Evolutionary conservation across 257 asterid genomes (phyloP).

Genomic region (Rubia yunnanensis): DNA sequence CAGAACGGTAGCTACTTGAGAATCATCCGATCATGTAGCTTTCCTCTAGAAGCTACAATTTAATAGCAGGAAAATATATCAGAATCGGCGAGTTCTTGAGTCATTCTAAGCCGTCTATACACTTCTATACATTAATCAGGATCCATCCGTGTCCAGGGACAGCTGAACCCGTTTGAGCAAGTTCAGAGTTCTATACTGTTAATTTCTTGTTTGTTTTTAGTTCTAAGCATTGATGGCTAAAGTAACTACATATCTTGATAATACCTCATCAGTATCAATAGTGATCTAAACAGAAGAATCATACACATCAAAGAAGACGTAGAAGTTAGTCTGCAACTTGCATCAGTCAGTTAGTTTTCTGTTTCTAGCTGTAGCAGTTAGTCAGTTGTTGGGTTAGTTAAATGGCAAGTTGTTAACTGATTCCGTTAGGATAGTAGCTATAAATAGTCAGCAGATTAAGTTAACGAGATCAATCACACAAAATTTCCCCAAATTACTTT

Average conservation of each 20-base stretch:
- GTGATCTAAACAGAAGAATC: too few species aligned
- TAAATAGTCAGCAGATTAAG: too few species aligned
- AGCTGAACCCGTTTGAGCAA: background rate
- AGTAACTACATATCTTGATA: background rate
- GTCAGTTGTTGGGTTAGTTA: too few species aligned
- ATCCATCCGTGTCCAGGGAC: background rate
- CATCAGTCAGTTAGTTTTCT: too few species aligned
- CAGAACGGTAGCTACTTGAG: slow-evolving; percentile 67
- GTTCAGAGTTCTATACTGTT: background rate
- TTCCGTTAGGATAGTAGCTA: too few species aligned
- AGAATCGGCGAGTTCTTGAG: background rate
- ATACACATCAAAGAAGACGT: background rate
- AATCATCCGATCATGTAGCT: slow-evolving; percentile 61
- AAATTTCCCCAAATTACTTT: too few species aligned
- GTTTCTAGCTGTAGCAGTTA: too few species aligned
- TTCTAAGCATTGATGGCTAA: background rate
- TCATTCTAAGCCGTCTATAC: background rate
- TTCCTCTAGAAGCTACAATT: slow-evolving; percentile 28
- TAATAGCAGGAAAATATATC: background rate
- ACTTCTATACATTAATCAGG: background rate
- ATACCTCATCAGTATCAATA: background rate
- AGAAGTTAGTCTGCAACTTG: too few species aligned
- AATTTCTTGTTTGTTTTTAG: background rate
- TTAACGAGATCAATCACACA: too few species aligned
- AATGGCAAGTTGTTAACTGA: too few species aligned